Evolutionary conservation across 1,284 basidiomycete species (phyloP).

Genomic region (Cryptococcus depauperatus): DNA sequence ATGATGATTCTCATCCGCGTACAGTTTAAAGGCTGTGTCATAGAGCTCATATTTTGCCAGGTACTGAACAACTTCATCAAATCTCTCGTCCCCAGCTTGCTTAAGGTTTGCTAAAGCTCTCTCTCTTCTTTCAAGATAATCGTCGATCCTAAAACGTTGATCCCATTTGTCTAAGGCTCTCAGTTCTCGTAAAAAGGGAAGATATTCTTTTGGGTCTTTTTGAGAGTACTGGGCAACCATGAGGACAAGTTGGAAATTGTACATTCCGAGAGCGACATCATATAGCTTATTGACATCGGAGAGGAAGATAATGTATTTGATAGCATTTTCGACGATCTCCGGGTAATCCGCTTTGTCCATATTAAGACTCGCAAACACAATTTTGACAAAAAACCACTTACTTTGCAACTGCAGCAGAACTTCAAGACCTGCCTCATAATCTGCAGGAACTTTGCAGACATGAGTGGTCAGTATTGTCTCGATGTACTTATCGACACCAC

Average conservation of each 20-base stretch:
- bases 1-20: slow-evolving; percentile 54
- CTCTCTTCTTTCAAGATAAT: slow-evolving; percentile 69
- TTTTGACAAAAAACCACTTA: slow-evolving; percentile 27
- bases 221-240: slow-evolving; percentile 96
- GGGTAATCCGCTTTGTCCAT: slow-evolving; percentile 55
- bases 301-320: slow-evolving; percentile 98
- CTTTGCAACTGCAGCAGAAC: slow-evolving; percentile 73
- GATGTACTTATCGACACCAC: slow-evolving; percentile 69
- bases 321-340: slow-evolving; percentile 81
- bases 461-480: slow-evolving; percentile 88
- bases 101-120: slow-evolving; percentile 71
- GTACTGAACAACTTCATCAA: slow-evolving; percentile 73
- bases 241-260: slow-evolving; percentile 90
- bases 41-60: slow-evolving; percentile 72
- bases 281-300: slow-evolving; percentile 88
- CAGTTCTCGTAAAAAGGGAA: slow-evolving; percentile 89
- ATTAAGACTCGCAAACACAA: not conserved
- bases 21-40: slow-evolving; percentile 63
- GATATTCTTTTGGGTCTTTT: slow-evolving; percentile 95
- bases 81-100: slow-evolving; percentile 57
- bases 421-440: slow-evolving; percentile 75
- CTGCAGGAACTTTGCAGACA: slow-evolving; percentile 83
- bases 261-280: slow-evolving; percentile 95
- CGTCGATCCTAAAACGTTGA: slow-evolving; percentile 87
- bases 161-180: slow-evolving; percentile 70